These are phyloP conservation scores for Isabelozyma heimii DNA, from an alignment of 805 yeast species.

Conservation along the genomic window DNA sequence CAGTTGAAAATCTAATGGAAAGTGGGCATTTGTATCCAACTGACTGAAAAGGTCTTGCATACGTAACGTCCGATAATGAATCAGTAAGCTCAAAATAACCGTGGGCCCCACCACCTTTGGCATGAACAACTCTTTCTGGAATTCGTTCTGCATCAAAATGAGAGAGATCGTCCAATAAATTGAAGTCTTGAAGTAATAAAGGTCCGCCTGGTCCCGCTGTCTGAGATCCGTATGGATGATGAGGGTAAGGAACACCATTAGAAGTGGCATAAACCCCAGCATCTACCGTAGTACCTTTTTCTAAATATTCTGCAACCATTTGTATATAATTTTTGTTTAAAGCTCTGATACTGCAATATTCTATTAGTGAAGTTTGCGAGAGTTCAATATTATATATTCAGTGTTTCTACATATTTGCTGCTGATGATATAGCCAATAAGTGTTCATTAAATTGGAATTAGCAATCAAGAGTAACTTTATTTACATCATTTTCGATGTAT, in stretches of 20 bases:
- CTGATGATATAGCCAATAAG: too few relatives aligned
- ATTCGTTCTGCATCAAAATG: constrained; percentile 64
- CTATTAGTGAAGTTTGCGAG: too few relatives aligned
- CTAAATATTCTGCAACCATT: constrained; percentile 1
- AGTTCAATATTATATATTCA: too few relatives aligned
- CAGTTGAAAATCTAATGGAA: constrained; percentile 57
- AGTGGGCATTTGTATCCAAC: constrained; percentile 43
- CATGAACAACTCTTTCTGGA: constrained; percentile 69
- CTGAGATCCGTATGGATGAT: constrained; percentile 54
- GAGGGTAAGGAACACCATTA: constrained; percentile 52
- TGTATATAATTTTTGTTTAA: background rate
- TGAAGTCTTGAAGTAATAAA: constrained; percentile 55
- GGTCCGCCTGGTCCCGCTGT: constrained; percentile 58
- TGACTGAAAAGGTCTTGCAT: constrained; percentile 39
- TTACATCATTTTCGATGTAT: too few relatives aligned
- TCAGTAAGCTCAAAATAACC: constrained; percentile 60
- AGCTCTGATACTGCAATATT: too few relatives aligned
- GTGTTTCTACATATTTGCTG: too few relatives aligned
- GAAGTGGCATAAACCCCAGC: constrained; percentile 43
- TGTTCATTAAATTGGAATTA: too few relatives aligned
- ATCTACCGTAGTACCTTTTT: constrained; percentile 2
- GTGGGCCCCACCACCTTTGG: constrained; percentile 64
- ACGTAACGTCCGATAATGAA: constrained; percentile 50
- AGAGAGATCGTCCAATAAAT: constrained; percentile 53
- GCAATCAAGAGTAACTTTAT: too few relatives aligned